Percentiles rank a stretch among this genome's conserved stretches.
Evolutionary conservation across 208 protist genomes (phyloP).

Genomic region (Vickermania spadyakhi): DNA sequence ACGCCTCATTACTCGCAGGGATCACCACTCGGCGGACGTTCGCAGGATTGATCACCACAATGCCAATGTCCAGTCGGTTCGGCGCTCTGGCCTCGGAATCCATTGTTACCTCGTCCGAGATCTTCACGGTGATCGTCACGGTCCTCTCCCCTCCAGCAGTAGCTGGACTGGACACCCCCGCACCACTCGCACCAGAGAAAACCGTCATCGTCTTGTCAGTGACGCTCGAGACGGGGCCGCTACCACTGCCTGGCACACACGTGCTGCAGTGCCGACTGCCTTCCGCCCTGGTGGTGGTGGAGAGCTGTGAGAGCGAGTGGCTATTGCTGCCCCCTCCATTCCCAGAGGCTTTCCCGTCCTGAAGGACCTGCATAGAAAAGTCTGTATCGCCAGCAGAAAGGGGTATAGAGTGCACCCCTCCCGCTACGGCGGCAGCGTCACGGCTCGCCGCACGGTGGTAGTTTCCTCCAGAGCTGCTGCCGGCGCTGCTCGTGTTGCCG

Average conservation of each 20-base stretch:
- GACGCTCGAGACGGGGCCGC: neutral
- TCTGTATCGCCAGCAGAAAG: neutral
- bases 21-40: constrained; percentile 21
- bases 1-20: constrained; percentile 16
- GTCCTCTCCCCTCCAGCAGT: neutral
- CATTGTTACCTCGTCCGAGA: neutral
- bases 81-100: neutral
- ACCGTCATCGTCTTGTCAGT: no score
- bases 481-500: neutral
- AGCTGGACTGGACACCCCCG: neutral
- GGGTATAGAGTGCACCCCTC: neutral
- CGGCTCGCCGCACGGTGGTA: neutral
- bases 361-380: neutral
- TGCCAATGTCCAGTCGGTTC: constrained; percentile 25
- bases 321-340: neutral
- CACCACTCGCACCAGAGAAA: neutral
- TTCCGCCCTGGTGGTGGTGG: neutral
- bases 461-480: neutral
- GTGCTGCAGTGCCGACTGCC: no score
- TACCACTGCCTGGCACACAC: no score
- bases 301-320: neutral
- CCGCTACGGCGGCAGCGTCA: neutral
- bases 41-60: constrained; percentile 36
- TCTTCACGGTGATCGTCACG: neutral
- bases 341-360: neutral